Evolutionary conservation across 2,329 filamentous ascomycete species (phyloP), one percentile per base, ranked within the genome.

Genomic region (Knufia fluminis): DNA sequence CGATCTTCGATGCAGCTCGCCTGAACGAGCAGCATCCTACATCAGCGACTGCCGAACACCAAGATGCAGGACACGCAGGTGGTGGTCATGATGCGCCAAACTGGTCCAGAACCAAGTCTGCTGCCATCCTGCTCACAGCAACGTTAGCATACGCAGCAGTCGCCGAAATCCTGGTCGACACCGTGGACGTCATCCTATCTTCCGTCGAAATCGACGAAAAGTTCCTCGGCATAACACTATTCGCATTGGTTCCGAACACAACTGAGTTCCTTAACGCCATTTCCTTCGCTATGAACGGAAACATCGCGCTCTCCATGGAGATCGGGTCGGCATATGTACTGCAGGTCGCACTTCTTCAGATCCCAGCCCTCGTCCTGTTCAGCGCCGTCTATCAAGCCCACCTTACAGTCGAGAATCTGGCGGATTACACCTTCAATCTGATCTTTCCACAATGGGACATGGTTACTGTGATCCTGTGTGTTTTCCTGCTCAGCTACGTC

Each of bases 391-490:
- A 85, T 60, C 79, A 77, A 6, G 68, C 65, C 32, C 77, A 72
- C 54, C 68, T 83, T 44, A 70, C 73, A n/a, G n/a, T n/a, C 0
- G 61, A 67, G 1, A 70, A 82, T 31, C 64, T 82, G 14, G 54
- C 68, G n/a, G 63, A 63, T 33, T 70, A 74, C 55, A 72, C 71
- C n/a, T 75, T 75, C 62, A 73, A 78, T 31, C 78, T 98, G 28
- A 87, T 97, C 39, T 97, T 98, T 71, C 92, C 92, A 1, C 92
- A 98, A 66, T 98, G 91, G 91, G 92, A 98, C 66, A 94, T 98
- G 87, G 83, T 97, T 10, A 95, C 87, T 0, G 88, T 97, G 14
- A 95, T 97, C 52, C 65, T 98, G 14, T 96, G 91, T 61, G 89
- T 98, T 16, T 95, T 98, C 71, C 72, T 98, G 50, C 80, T 98